phyloP scores from a whole-genome alignment of 1,284 basidiomycete genomes.

The Athelia psychrophila region DNA sequence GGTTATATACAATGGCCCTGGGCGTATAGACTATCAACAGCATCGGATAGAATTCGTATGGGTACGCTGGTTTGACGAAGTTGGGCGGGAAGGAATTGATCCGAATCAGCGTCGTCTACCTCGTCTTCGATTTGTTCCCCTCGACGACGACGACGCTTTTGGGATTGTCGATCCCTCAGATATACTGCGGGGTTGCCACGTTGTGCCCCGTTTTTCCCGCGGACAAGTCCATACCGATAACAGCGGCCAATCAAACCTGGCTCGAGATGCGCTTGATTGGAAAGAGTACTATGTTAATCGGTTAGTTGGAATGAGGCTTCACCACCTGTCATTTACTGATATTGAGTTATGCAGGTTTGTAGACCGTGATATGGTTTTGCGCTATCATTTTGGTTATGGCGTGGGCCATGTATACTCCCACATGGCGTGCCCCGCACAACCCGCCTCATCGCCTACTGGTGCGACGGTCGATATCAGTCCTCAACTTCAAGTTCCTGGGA shows the following conservation, averaged over 20 bases:
- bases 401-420: neutral
- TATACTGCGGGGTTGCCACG: constrained; percentile 31
- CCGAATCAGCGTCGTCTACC: constrained; percentile 15
- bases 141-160: constrained; percentile 27
- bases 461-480: too few relatives aligned
- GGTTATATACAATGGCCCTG: neutral
- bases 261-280: neutral
- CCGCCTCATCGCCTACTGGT: too few relatives aligned
- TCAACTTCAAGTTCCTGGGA: too few relatives aligned
- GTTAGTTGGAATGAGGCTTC: neutral
- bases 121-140: constrained; percentile 29
- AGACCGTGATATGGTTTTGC: constrained; percentile 1
- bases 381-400: neutral
- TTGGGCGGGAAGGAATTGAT: neutral
- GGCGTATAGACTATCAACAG: neutral
- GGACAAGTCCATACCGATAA: constrained; percentile 10
- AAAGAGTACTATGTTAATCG: neutral
- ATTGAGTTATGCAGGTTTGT: neutral
- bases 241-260: neutral
- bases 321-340: neutral
- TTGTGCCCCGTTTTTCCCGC: constrained; percentile 30
- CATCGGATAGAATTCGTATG: constrained; percentile 1
- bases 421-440: too few relatives aligned
- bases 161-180: constrained; percentile 36
- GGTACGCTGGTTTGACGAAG: neutral